Evolutionary conservation across 805 yeast genomes (phyloP), one percentile per base, ranked within the genome.

Genomic region (Kluyveromyces aestuarii): DNA sequence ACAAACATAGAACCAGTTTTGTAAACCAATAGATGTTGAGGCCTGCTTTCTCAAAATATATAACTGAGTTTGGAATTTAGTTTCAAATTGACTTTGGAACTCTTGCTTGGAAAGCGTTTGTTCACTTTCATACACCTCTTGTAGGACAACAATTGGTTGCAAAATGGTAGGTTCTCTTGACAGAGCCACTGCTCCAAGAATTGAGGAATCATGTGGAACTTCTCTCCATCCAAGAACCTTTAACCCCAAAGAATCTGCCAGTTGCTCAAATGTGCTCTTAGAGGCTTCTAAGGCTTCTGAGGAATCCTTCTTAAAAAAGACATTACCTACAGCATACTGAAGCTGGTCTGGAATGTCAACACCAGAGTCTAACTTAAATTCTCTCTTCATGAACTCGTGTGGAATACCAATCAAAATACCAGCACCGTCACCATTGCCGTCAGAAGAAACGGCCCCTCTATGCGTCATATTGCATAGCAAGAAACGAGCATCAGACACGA

Each of bases 361-460:
- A 55, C 79, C 73, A 61, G 84, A 75, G 50, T 79, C 79, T 58
- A 83, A 80, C 59, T 78, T 78, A 66, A 90, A 90, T 71, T 91
- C 98, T 66, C 91, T 80, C 51, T 70, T 69, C 75, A 91, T 80
- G 67, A 93, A 87, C 55, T 79, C 81, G 71, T 90, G 96, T 36
- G 97, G 96, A 53, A 91, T 81, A 30, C 96, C 84, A 45, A 93
- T 80, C 79, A 91, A 80, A 52, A 91, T 88, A 68, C 99, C 99
- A 27, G 99, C 99, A 70, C 99, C 99, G 66, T 91, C 99, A 69
- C 99, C 99, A 66, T 91, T 96, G 19, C 97, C 95, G 63, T 90
- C 96, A 1, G 88, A 75, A 51, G 96, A 95, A 52, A 90, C 96
- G 39, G 98, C 98, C 64, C 99, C 99, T 72, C 99, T 81, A 69